Base-by-base conservation (phyloP, 805 yeast genomes). In the Clavispora asparagi region DNA sequence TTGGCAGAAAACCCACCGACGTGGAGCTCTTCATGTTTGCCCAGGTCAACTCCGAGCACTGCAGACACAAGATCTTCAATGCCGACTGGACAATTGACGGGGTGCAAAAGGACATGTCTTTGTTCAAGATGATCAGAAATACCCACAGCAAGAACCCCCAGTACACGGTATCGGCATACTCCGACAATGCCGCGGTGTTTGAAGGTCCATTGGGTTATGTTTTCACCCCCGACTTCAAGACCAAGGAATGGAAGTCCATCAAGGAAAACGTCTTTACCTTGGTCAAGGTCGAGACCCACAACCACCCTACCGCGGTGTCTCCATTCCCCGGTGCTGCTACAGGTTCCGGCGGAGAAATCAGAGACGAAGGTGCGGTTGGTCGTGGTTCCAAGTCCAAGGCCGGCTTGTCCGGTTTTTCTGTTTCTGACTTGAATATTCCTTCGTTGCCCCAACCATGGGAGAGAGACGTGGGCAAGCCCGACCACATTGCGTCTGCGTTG, bases 251-350 rank as follows among this genome's bases (percentile, higher is more conserved):
- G 95, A 68, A 70, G 35, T 75, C 92, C 17, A 77, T 71, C 48
- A 77, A 77, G 53, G 99, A 94, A 70, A 73, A 71, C 41, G 95
- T 92, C 17, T 94, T 91, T 54, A 88, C 95, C 60, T 73, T 94
- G 56, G 87, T 91, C 61, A 94, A 94, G 67, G 99, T 94, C 43
- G 99, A 94, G 71, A 94, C 99, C 25, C 99, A 94, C 68, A 94
- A 94, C 71, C 99, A 94, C 67, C 99, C 99, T 45, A 94, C 99
- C 25, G 99, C 99, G 1, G 97, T 94, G 6, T 92, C 98, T 23
- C 99, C 99, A 36, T 94, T 89, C 70, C 91, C 99, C 3, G 99
- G 99, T 67, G 99, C 99, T 29, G 96, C 99, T 38, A 94, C 99
- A 12, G 99, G 99, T 53, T 91, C 98, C 10, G 99, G 99, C 66